Conservation (phyloP, 306 rosid species). For the Oemleria cerasiformis region DNA sequence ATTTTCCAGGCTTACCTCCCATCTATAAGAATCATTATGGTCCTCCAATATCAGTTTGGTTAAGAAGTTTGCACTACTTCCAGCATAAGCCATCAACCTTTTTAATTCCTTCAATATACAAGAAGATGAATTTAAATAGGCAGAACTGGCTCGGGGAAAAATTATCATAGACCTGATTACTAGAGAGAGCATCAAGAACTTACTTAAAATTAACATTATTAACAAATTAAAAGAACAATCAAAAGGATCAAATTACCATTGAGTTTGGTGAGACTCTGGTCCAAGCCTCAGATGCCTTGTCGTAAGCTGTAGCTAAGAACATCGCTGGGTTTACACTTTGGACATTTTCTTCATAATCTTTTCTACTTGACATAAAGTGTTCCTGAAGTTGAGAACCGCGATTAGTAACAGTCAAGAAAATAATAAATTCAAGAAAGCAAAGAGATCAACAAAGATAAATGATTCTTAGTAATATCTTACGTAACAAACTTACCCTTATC, state of each 20-base stretch:
- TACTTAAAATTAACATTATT: not conserved
- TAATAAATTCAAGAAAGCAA: slow-evolving; percentile 6
- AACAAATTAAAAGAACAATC: slow-evolving; percentile 15
- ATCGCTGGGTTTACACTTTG: slow-evolving; percentile 49
- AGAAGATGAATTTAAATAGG: not conserved
- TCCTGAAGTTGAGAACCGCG: slow-evolving; percentile 41
- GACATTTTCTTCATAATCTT: slow-evolving; percentile 49
- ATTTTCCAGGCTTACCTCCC: slow-evolving; percentile 64
- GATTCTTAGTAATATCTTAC: slow-evolving; percentile 6
- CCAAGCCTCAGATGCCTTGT: slow-evolving; percentile 87
- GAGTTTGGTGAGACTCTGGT: slow-evolving; percentile 66
- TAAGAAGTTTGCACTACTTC: slow-evolving; percentile 82
- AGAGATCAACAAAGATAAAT: slow-evolving; percentile 3
- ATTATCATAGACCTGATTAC: not conserved
- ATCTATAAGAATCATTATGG: slow-evolving; percentile 56
- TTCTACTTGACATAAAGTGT: slow-evolving; percentile 58
- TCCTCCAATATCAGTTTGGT: slow-evolving; percentile 54
- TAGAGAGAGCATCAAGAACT: not conserved
- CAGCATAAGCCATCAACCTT: slow-evolving; percentile 83
- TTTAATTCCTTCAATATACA: slow-evolving; percentile 61
- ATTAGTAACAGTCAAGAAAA: not conserved
- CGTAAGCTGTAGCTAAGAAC: slow-evolving; percentile 84
- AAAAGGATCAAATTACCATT: slow-evolving; percentile 43
- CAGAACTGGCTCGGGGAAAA: not conserved
- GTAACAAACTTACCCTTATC: slow-evolving; percentile 61